Percentiles rank a stretch among this genome's conserved stretches.
These are phyloP conservation scores for Hypoxylon sp. DNA, from an alignment of 2,329 filamentous ascomycete genomes.

Conservation along the genomic window DNA sequence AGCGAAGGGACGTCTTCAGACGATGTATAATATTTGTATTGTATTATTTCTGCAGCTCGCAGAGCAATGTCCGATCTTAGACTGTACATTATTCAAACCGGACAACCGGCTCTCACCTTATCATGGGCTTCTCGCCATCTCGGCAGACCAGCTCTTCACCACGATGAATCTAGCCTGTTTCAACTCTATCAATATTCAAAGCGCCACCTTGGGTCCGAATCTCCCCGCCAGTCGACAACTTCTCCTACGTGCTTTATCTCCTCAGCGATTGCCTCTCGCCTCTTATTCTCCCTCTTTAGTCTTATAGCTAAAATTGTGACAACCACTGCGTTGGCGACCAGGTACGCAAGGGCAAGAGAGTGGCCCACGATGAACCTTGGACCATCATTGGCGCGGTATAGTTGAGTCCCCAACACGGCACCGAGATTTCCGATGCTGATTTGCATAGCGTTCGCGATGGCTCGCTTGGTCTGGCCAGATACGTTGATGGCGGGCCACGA, in stretches of 20 bases:
- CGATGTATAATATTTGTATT: not conserved
- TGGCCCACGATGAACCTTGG: slow-evolving; percentile 78
- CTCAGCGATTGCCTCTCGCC: slow-evolving; percentile 61
- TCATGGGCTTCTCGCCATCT: not conserved
- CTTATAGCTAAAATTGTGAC: slow-evolving; percentile 67
- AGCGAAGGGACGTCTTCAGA: not conserved
- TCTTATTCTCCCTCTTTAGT: slow-evolving; percentile 71
- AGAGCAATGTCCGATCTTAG: not conserved
- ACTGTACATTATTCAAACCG: not conserved
- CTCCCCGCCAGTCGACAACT: slow-evolving; percentile 70
- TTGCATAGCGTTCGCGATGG: slow-evolving; percentile 78
- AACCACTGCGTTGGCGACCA: slow-evolving; percentile 71
- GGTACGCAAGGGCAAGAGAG: slow-evolving; percentile 75
- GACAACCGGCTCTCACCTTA: not conserved
- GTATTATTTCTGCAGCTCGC: not conserved
- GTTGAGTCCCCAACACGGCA: slow-evolving; percentile 77
- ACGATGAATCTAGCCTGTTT: not conserved
- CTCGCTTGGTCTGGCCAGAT: slow-evolving; percentile 78
- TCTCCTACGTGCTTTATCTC: slow-evolving; percentile 66
- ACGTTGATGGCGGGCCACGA: slow-evolving; percentile 82
- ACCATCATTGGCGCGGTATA: slow-evolving; percentile 73
- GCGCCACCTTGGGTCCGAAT: slow-evolving; percentile 76
- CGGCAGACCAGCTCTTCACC: not conserved
- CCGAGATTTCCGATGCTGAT: slow-evolving; percentile 80
- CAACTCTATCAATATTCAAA: slow-evolving; percentile 67